Evolutionary conservation across 805 yeast species (phyloP), one percentile per base, ranked within the genome.

Genomic region (Sugiyamaella qingdaonensis): DNA sequence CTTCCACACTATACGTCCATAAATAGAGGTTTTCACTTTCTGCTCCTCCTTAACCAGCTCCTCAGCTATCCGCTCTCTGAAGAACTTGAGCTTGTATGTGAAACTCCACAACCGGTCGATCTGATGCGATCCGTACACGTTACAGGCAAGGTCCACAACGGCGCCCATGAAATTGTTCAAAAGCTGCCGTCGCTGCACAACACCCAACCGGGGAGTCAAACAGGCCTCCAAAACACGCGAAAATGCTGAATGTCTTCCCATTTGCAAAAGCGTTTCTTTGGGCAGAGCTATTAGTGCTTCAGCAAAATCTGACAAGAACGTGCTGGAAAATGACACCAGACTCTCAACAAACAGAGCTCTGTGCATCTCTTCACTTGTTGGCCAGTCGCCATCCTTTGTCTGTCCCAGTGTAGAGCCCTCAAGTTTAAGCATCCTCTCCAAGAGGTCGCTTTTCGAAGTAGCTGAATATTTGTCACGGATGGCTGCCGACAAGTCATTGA

Each of bases 1-100:
- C 67, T 85, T 88, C 98, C 97, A 94, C 1, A 94, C 98, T 61
- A 82, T 78, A 65, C 85, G 81, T 34, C 99, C 99, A 64, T 92
- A 94, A 10, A 75, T 79, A 64, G 96, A 87, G 56, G 84, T 88
- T 72, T 94, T 90, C 43, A 94, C 86, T 56, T 77, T 75, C 36
- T 80, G 85, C 37, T 84, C 78, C 42, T 83, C 78, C 14, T 73
- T 76, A 10, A 58, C 54, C 55, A 92, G 71, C 54, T 83, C 84
- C 21, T 78, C 77, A 0, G 95, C 97, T 55, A 92, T 78, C 60
- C 92, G 78, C 65, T 92, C 98, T 61, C 95, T 86, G 68, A 85
- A 88, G 75, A 85, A 81, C 54, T 88, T 88, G 64, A 91, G 75
- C 53, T 84, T 82, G 32, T 81, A 75, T 0, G 96, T 83, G 65